Evolutionary conservation across 768 basidiomycete genomes (phyloP), one percentile per base, ranked within the genome.

Genomic region (Russula foetens): DNA sequence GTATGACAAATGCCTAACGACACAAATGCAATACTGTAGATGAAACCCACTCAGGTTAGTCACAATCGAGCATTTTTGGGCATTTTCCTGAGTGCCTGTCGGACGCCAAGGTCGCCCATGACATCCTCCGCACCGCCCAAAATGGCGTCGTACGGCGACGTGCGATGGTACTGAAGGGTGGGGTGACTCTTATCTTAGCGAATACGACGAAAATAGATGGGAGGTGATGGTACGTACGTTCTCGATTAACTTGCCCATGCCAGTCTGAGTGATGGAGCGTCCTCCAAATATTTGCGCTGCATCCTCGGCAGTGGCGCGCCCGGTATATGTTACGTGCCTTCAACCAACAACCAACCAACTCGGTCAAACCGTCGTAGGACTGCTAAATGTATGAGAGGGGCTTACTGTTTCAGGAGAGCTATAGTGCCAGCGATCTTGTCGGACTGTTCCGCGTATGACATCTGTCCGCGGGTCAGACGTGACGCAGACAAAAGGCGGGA

Each of bases 271-370:
- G 65, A 98, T 77, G 26, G 86, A 90, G 21, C 95, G 82, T 19
- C 95, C 95, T 54, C 93, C 94, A 59, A 95, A 96, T 38, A 96
- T 81, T 72, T 90, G 86, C 1, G 86, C 84, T 6, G 90, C 86
- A 62, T 92, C 90, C 77, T 77, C 72, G 35, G 88, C 87, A 7
- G 79, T 79, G 71, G 90, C 87, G 31, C 84, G 79, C 2, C 81
- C 84, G 15, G 82, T 78, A 41, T 79, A 76, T 12, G 88, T 84
- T 31, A 89, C 81, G 67, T 82, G 88, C 70, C 88, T 90, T 64
- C 19, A 19, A 43, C 17, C 53, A 43, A 41, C 33, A n/a, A n/a
- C n/a, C n/a, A n/a, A 35, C 11, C 35, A 35, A 11, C 35, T 35
- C 35, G 14, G 8, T 35, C 35, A 35, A 35, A 5, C 14, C 6